Evolutionary conservation across 805 yeast genomes (phyloP).

Genomic region (Wickerhamiella azyma): DNA sequence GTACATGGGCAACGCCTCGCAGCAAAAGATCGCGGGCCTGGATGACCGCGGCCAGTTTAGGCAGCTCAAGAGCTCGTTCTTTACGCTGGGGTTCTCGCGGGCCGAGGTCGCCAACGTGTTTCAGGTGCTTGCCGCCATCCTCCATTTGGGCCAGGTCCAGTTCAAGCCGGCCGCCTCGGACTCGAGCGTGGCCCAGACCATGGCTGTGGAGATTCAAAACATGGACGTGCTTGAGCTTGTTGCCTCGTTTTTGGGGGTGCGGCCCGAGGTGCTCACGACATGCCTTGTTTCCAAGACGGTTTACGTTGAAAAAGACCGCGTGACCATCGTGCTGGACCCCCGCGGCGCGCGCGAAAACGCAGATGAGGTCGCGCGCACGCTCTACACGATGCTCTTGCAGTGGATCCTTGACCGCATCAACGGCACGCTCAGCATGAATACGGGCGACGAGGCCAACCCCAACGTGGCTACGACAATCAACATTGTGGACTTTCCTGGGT

Average conservation of each 20-base stretch:
- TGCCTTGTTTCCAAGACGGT: slow-evolving; percentile 29
- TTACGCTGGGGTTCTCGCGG: slow-evolving; percentile 34
- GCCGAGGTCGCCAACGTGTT: slow-evolving; percentile 37
- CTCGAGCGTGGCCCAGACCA: slow-evolving; percentile 25
- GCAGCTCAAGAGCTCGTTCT: slow-evolving; percentile 35
- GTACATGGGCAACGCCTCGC: slow-evolving; percentile 34
- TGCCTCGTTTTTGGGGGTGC: slow-evolving; percentile 29
- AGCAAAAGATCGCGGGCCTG: slow-evolving; percentile 29
- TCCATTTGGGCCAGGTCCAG: slow-evolving; percentile 32
- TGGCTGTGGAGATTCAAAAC: slow-evolving; percentile 27
- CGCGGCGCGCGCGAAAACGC: slow-evolving; percentile 31
- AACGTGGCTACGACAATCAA: slow-evolving; percentile 25
- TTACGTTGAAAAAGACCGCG: slow-evolving; percentile 27
- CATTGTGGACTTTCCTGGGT: slow-evolving; percentile 31
- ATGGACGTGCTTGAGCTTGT: slow-evolving; percentile 24
- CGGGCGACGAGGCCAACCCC: slow-evolving; percentile 15
- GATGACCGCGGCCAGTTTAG: slow-evolving; percentile 38
- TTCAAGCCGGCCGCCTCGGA: slow-evolving; percentile 25
- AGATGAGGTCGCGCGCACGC: slow-evolving; percentile 30
- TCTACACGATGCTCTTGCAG: slow-evolving; percentile 28
- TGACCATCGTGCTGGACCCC: slow-evolving; percentile 29
- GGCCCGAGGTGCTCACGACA: slow-evolving; percentile 26
- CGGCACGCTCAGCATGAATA: slow-evolving; percentile 20
- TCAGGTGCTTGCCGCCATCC: slow-evolving; percentile 32
- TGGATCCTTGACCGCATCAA: slow-evolving; percentile 30